These are phyloP conservation scores for Hymenoscyphus scutula DNA, from an alignment of 2,329 filamentous ascomycete genomes.

Conservation along the genomic window DNA sequence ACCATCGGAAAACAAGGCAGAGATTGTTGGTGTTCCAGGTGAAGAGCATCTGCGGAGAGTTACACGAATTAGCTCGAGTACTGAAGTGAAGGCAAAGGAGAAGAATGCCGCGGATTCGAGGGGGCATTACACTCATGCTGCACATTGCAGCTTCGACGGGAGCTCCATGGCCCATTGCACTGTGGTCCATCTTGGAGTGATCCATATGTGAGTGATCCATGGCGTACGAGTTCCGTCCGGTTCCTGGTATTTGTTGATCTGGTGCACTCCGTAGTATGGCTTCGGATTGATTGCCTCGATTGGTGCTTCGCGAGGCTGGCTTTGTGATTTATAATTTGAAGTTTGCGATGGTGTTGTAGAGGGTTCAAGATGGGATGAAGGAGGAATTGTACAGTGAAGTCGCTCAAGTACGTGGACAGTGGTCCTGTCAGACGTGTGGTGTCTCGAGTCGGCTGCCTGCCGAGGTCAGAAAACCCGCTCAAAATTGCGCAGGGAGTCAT, in stretches of 20 bases:
- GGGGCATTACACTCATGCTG: slow-evolving; percentile 75
- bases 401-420: background rate
- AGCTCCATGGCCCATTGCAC: slow-evolving; percentile 55
- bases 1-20: slow-evolving; percentile 91
- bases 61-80: background rate
- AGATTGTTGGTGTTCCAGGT: slow-evolving; percentile 93
- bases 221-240: background rate
- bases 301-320: background rate
- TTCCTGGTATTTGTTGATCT: background rate
- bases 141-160: slow-evolving; percentile 63
- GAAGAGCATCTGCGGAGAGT: slow-evolving; percentile 78
- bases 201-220: slow-evolving; percentile 28
- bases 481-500: background rate
- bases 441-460: background rate
- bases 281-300: background rate
- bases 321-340: background rate
- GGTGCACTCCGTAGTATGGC: background rate
- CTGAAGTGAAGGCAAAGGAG: background rate
- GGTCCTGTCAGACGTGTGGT: background rate
- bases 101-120: background rate
- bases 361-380: background rate
- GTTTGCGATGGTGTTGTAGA: background rate
- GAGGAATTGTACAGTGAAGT: background rate
- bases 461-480: background rate
- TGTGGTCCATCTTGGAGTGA: slow-evolving; percentile 44